Evolutionary conservation across 306 rosid genomes (phyloP).

Genomic region (Trifolium pratense): DNA sequence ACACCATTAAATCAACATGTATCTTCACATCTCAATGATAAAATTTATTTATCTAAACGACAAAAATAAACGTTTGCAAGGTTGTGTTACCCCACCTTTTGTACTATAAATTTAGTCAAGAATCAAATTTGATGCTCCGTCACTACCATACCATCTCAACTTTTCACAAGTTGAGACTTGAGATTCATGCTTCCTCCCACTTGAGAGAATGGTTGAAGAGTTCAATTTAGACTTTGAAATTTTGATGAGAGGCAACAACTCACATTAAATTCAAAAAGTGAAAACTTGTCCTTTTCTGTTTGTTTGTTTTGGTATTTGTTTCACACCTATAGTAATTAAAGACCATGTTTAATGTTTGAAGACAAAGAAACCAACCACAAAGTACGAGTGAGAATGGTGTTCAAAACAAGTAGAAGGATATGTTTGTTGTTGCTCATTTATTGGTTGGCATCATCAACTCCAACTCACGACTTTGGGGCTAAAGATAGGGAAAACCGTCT

Average conservation of each 20-base stretch:
- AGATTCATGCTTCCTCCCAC: neutral
- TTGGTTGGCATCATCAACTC: neutral
- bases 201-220: neutral
- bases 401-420: neutral
- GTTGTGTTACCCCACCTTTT: too few relatives aligned
- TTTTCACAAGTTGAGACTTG: neutral
- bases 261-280: neutral
- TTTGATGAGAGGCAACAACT: conserved; percentile 5
- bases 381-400: neutral
- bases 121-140: neutral
- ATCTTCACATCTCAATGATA: too few relatives aligned
- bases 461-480: neutral
- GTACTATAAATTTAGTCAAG: too few relatives aligned
- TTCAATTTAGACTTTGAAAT: conserved; percentile 4
- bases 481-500: neutral
- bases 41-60: too few relatives aligned
- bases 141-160: neutral
- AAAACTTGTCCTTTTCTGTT: conserved; percentile 4
- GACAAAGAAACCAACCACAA: neutral
- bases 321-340: neutral
- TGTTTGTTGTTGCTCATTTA: neutral
- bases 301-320: neutral
- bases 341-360: neutral
- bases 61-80: too few relatives aligned
- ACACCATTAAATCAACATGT: too few relatives aligned